These are phyloP conservation scores for Pecoramyces ruminantium DNA, from an alignment of 192 early-diverging fungal species.

Conservation along the genomic window DNA sequence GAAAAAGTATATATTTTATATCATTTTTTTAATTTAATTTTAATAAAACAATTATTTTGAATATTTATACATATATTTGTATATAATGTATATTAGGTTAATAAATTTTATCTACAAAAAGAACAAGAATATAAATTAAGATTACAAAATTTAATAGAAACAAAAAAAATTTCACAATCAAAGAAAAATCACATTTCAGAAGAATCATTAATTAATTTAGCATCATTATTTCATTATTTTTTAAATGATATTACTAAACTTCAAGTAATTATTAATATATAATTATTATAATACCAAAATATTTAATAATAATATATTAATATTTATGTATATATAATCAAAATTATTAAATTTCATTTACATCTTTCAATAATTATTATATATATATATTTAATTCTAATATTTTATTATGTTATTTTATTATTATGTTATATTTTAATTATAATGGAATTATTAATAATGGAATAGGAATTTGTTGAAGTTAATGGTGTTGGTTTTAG, in stretches of 20 bases:
- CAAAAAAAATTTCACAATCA: background rate
- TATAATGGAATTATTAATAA: background rate
- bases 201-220: background rate
- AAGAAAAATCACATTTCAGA: background rate
- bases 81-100: too few relatives aligned
- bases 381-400: too few relatives aligned
- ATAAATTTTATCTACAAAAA: background rate
- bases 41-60: too few relatives aligned
- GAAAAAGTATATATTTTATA: conserved; percentile 59
- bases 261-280: conserved; percentile 45
- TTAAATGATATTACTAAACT: conserved; percentile 76
- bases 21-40: too few relatives aligned
- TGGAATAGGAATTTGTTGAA: conserved; percentile 77
- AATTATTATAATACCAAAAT: too few relatives aligned
- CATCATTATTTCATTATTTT: background rate
- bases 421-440: background rate
- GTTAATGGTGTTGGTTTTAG: conserved; percentile 90
- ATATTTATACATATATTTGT: background rate
- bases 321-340: too few relatives aligned
- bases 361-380: too few relatives aligned
- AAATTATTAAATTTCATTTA: too few relatives aligned
- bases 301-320: background rate
- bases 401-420: too few relatives aligned
- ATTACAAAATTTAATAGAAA: background rate
- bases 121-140: background rate